Evolutionary conservation across 2,329 filamentous ascomycete species (phyloP).

Genomic region (Penicillium crustosum): DNA sequence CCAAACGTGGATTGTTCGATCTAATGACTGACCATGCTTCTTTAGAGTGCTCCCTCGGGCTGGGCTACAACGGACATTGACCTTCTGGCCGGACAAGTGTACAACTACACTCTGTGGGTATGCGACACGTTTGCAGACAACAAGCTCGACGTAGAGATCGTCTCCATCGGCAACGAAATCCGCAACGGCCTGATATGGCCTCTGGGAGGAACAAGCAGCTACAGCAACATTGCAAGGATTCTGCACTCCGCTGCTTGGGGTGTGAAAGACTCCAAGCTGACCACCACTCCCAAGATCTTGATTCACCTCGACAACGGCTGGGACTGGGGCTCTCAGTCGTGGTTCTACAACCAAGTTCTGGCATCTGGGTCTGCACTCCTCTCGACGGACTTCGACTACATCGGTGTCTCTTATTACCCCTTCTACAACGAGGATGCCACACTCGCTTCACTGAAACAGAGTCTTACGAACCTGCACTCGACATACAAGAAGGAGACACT

Average conservation of each 20-base stretch:
- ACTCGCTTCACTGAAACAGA: slow-evolving; percentile 56
- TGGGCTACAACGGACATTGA: slow-evolving; percentile 62
- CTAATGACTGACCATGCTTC: background rate
- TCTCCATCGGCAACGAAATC: slow-evolving; percentile 75
- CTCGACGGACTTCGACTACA: slow-evolving; percentile 64
- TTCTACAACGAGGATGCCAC: slow-evolving; percentile 65
- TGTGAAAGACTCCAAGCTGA: slow-evolving; percentile 62
- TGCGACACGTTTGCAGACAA: slow-evolving; percentile 60
- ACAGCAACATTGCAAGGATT: slow-evolving; percentile 62
- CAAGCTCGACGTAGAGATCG: slow-evolving; percentile 58
- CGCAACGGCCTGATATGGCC: slow-evolving; percentile 66
- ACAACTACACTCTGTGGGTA: slow-evolving; percentile 66
- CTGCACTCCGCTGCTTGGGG: slow-evolving; percentile 64
- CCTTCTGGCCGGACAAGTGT: slow-evolving; percentile 60
- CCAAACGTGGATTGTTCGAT: background rate
- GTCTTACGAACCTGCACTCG: slow-evolving; percentile 59
- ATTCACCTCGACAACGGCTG: slow-evolving; percentile 76
- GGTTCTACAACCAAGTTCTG: slow-evolving; percentile 63
- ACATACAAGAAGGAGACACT: slow-evolving; percentile 65
- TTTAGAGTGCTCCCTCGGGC: slow-evolving; percentile 56
- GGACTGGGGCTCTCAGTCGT: slow-evolving; percentile 63
- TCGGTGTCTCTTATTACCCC: slow-evolving; percentile 72
- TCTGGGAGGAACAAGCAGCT: slow-evolving; percentile 56
- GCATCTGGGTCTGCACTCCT: slow-evolving; percentile 49
- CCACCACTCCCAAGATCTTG: slow-evolving; percentile 65